phyloP scores from a whole-genome alignment of 495 filamentous ascomycete species.

The Clavariopsis aquatica region DNA sequence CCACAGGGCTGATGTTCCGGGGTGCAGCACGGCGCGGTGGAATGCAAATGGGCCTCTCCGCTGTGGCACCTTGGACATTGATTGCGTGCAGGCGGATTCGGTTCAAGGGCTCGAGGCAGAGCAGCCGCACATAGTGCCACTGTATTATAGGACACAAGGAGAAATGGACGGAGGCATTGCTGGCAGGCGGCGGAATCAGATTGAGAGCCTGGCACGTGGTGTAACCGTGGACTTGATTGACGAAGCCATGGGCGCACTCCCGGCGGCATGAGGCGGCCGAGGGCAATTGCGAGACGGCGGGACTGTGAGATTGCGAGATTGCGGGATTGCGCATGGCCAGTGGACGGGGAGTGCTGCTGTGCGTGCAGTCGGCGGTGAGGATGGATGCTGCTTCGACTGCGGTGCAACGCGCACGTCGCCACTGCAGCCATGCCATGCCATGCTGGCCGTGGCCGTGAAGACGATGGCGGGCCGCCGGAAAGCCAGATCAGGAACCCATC shows the following conservation, averaged over 20 bases:
- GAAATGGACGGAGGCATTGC: constrained; percentile 5
- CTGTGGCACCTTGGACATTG: constrained; percentile 1
- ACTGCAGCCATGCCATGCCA: neutral
- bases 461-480: neutral
- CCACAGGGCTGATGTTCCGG: neutral
- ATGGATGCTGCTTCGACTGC: neutral
- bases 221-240: neutral
- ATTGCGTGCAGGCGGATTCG: constrained; percentile 7
- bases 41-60: neutral
- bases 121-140: constrained; percentile 18
- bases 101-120: constrained; percentile 6
- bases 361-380: neutral
- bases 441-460: neutral
- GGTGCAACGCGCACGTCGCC: neutral
- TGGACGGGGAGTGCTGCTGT: neutral
- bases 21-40: neutral
- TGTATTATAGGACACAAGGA: constrained; percentile 16
- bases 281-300: neutral
- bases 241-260: neutral
- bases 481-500: neutral
- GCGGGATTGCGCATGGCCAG: too few relatives aligned
- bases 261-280: neutral
- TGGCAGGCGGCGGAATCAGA: constrained; percentile 4
- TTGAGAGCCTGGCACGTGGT: constrained; percentile 1
- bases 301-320: neutral